Base-by-base conservation (phyloP, 2,329 filamentous ascomycete genomes). In the Ophiostoma australiae region DNA sequence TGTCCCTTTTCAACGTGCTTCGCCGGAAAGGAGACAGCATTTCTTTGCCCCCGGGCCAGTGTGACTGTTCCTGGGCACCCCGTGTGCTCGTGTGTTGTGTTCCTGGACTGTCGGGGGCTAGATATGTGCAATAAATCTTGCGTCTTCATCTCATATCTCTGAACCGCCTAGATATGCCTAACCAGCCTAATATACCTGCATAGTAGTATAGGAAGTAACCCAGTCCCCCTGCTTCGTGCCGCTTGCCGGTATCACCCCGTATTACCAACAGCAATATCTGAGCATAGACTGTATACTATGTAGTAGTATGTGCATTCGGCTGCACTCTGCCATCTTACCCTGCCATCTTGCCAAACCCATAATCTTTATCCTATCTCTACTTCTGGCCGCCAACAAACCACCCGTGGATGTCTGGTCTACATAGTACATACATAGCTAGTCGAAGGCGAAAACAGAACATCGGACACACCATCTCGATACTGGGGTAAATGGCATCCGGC, bases 231-330 rank as follows among this genome's bases (percentile, higher is more conserved):
- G 13, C 44, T 58, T 13, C 23, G 23, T 58, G 52, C 23, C 52
- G 52, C 23, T 15, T 58, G 52, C 52, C 52, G 52, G 27, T 58
- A 58, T 27, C 52, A 58, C 52, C 52, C 52, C 52, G 52, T 58
- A 58, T 58, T 52, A 23, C 52, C 11, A 58, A 58, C 23, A 58
- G 52, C 11, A 58, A 4, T 27, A 23, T 58, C 52, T 27, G 52
- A 7, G 23, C 52, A 27, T 27, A n/a, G 52, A 17, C 44, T 48
- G 11, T 8, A 11, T 31, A 31, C 27, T 31, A 31, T 31, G 27
- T 31, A 31, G 27, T 31, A 31, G 1, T 31, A 31, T 31, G 27
- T 31, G 3, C 27, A 31, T 31, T 31, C 1, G 27, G 27, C 27
- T 31, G 3, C 27, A 39, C 37, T 39, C 37, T n/a, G n/a, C n/a